phyloP scores from a whole-genome alignment of 2,329 filamentous ascomycete species.

The Calonectria crousiana region DNA sequence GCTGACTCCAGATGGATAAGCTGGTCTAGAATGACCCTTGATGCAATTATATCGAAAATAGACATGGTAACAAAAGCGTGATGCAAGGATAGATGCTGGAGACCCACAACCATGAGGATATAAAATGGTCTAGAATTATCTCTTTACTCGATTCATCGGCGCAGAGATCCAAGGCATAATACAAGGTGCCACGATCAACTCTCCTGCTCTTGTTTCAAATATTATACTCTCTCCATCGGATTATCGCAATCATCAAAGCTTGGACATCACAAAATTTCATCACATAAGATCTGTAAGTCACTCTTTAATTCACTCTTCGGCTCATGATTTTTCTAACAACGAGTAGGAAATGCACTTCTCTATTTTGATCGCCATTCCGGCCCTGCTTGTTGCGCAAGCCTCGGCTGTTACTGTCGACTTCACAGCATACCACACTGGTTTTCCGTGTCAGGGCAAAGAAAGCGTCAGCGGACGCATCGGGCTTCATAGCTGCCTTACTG shows the following conservation, averaged over 20 bases:
- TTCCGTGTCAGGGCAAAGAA: neutral
- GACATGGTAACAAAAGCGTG: no score
- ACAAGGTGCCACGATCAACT: neutral
- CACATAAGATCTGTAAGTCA: neutral
- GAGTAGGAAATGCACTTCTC: neutral
- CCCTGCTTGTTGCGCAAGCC: neutral
- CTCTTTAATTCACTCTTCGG: neutral
- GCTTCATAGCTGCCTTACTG: neutral
- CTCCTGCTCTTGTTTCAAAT: neutral
- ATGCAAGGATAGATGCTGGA: no score
- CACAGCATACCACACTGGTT: neutral
- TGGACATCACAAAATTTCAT: no score
- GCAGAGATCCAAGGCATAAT: neutral
- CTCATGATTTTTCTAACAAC: neutral
- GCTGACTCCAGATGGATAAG: no score
- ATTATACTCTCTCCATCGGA: neutral
- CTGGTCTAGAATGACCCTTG: no score
- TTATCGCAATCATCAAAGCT: neutral
- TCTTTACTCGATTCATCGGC: neutral
- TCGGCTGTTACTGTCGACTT: neutral
- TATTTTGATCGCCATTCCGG: neutral
- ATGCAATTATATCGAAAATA: no score
- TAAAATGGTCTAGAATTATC: neutral
- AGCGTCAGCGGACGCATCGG: neutral
- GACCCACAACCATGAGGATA: neutral